These are phyloP conservation scores for Petasospora fabianii DNA, from an alignment of 1,139 yeast species.

Conservation along the genomic window DNA sequence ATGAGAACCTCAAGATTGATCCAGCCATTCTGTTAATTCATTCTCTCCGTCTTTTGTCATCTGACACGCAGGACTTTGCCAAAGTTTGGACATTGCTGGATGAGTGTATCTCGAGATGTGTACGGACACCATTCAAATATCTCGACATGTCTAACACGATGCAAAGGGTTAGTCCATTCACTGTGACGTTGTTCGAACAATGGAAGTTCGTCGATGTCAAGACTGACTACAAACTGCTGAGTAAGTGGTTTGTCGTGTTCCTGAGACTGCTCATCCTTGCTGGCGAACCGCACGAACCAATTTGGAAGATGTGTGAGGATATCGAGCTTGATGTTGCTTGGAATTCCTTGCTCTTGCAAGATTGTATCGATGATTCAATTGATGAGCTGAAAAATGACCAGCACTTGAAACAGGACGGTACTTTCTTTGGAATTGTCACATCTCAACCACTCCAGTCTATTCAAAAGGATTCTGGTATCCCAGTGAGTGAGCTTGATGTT, in stretches of 20 bases:
- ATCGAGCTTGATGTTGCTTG: slow-evolving; percentile 26
- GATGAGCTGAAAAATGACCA: slow-evolving; percentile 9
- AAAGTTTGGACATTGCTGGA: slow-evolving; percentile 62
- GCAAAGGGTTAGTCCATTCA: slow-evolving; percentile 56
- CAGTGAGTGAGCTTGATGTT: slow-evolving; percentile 45
- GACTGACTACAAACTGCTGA: slow-evolving; percentile 27
- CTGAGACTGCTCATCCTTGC: slow-evolving; percentile 41
- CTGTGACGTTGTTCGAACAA: slow-evolving; percentile 70
- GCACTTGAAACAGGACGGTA: slow-evolving; percentile 6
- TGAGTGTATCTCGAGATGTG: slow-evolving; percentile 66
- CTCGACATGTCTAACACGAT: slow-evolving; percentile 56
- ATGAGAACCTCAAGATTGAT: slow-evolving; percentile 37
- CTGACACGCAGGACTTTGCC: slow-evolving; percentile 15
- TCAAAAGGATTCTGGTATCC: slow-evolving; percentile 30
- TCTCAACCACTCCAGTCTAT: slow-evolving; percentile 24
- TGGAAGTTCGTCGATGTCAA: slow-evolving; percentile 49
- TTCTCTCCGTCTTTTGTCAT: slow-evolving; percentile 32
- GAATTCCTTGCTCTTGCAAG: slow-evolving; percentile 14
- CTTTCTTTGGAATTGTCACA: slow-evolving; percentile 30
- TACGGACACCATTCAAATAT: slow-evolving; percentile 78
- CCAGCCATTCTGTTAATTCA: slow-evolving; percentile 43
- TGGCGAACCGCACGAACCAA: slow-evolving; percentile 49
- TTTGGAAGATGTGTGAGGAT: slow-evolving; percentile 31
- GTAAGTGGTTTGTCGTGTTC: slow-evolving; percentile 51
- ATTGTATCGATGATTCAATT: slow-evolving; percentile 16